Evolutionary conservation across 2,329 filamentous ascomycete species (phyloP), one percentile per base, ranked within the genome.

Genomic region (Cadophora sp.): DNA sequence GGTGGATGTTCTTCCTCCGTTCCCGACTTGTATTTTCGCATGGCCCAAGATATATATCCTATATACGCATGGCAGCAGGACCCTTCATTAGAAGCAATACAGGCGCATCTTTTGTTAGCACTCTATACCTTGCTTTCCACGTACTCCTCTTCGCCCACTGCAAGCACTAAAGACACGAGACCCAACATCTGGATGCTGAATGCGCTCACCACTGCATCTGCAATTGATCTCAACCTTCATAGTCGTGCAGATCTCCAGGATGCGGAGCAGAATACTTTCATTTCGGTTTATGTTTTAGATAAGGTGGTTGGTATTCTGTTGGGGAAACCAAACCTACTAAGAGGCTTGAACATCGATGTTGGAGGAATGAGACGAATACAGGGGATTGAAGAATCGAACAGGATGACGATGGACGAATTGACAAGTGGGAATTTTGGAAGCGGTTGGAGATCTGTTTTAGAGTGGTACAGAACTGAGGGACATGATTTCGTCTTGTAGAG

Each of bases 151-250:
- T 14, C 7, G 2, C 4, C 16, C 4, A 13, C 22, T 16, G 58
- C 16, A 45, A 22, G 16, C 20, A 60, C 18, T 22, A 14, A 20
- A 33, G 22, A 20, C n/a, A 6, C 18, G 14, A 60, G 47, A n/a
- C 33, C 45, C 13, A 62, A 18, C 18, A 36, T 62, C 11, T 62
- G 59, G 59, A 62, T 62, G 48, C 30, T 62, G 9, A 62, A 62
- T 51, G 59, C 45, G n/a, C 30, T 62, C 27, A 62, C n/a, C 13
- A 47, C 45, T 22, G 45, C 59, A 20, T 39, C 59, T 5, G 33
- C 48, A 18, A 62, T 62, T 13, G 48, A 62, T 41, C 59, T 62
- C 33, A 53, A 53, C 18, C 59, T 62, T 8, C 45, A 62, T 22
- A 7, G 8, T n/a, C 27, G 20, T 24, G 13, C 18, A 22, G 30